phyloP scores from a whole-genome alignment of 2,329 filamentous ascomycete species.

The Talaromyces atroroseus region DNA sequence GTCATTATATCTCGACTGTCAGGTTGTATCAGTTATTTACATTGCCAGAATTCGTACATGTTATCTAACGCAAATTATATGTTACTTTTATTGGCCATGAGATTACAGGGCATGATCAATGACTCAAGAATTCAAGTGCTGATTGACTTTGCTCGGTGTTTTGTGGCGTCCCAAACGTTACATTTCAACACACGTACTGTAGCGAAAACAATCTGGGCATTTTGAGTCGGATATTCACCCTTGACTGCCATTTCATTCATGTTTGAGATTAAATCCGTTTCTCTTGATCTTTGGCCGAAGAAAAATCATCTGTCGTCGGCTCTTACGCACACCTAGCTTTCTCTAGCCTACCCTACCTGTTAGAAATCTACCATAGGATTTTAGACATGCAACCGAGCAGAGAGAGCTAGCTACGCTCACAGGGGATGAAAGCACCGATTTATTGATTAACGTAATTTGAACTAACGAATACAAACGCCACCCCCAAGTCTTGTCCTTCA shows the following conservation, averaged over 20 bases:
- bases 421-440: background rate
- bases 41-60: too few relatives aligned
- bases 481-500: background rate
- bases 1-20: too few relatives aligned
- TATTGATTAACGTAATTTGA: background rate
- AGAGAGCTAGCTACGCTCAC: too few relatives aligned
- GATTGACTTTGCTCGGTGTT: background rate
- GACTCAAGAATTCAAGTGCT: too few relatives aligned
- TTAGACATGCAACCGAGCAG: background rate
- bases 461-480: too few relatives aligned
- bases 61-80: too few relatives aligned
- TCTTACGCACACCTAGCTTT: too few relatives aligned
- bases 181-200: background rate
- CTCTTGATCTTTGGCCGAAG: background rate
- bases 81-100: too few relatives aligned
- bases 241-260: background rate
- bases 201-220: background rate
- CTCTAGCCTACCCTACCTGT: too few relatives aligned
- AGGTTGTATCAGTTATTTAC: too few relatives aligned
- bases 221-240: background rate
- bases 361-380: background rate
- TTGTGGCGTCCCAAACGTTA: background rate
- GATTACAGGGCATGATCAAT: too few relatives aligned
- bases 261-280: background rate
- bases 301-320: too few relatives aligned